Evolutionary conservation across 495 filamentous ascomycete species (phyloP), one percentile per base, ranked within the genome.

Genomic region (Penicillium antarcticum): DNA sequence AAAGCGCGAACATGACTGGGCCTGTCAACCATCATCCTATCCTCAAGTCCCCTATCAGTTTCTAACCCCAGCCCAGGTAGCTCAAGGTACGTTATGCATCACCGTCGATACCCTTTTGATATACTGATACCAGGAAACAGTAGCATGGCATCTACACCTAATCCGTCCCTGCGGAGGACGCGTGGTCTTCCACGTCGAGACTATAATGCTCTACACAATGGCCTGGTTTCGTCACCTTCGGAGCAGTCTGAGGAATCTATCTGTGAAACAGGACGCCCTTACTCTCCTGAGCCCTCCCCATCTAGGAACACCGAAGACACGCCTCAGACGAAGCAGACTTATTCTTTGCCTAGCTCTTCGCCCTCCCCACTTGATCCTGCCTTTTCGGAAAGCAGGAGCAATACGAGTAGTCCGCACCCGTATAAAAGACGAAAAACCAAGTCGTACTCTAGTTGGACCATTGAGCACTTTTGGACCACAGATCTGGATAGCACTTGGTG

Each of bases 401-500:
- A 53, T 47, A 53, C 43, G 19, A 46, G 40, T 43, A 51, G 48
- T 51, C 48, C 32, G 33, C 48, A 37, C 48, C 48, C 40, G 41
- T 45, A 37, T 38, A 51, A 51, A 51, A 51, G 40, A 51, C 48
- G 48, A n/a, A 51, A 51, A 51, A 33, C 39, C 31, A 53, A 53
- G 51, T 53, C 51, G 31, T 53, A 53, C 47, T 47, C 43, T 42
- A 53, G 51, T 48, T 53, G 51, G 51, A 43, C 43, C 24, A 40
- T 36, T 32, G 42, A 47, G 45, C 42, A 53, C 45, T 53, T 45
- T 48, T 53, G 43, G 51, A 53, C 45, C 39, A 53, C 42, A 47
- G 35, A 53, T 46, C 51, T 53, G 24, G 35, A 46, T 48, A 47
- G 36, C 48, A 45, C 41, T 51, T 51, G 48, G 48, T 51, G 48